Percentiles rank a stretch among this genome's conserved stretches.
phyloP scores from a whole-genome alignment of 805 yeast species.

The Candida takata region DNA sequence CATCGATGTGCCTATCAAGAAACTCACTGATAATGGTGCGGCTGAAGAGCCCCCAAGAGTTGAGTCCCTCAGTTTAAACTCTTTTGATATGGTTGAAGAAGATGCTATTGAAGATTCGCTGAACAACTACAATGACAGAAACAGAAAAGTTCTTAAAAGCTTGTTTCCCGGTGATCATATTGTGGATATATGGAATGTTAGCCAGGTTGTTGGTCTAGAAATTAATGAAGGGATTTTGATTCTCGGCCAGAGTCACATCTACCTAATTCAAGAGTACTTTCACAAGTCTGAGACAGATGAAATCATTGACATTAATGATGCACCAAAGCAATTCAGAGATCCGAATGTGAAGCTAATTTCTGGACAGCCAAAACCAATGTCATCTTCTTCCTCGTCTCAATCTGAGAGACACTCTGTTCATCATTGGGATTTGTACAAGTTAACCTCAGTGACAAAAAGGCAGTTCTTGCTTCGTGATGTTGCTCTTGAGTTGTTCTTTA shows the following conservation, averaged over 20 bases:
- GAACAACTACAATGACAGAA: slow-evolving; percentile 51
- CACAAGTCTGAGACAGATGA: slow-evolving; percentile 44
- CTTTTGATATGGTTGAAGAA: slow-evolving; percentile 41
- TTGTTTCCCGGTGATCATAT: slow-evolving; percentile 66
- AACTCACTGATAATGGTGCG: slow-evolving; percentile 7
- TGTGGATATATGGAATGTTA: slow-evolving; percentile 65
- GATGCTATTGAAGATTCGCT: slow-evolving; percentile 27
- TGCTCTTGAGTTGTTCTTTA: slow-evolving; percentile 71
- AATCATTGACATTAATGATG: slow-evolving; percentile 60
- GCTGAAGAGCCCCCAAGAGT: slow-evolving; percentile 11
- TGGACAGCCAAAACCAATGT: slow-evolving; percentile 32
- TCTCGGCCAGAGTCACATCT: slow-evolving; percentile 56
- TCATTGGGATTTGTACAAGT: slow-evolving; percentile 52
- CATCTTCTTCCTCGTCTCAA: slow-evolving; percentile 12
- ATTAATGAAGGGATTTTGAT: slow-evolving; percentile 71
- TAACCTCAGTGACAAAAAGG: slow-evolving; percentile 63
- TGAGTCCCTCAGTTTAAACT: slow-evolving; percentile 23
- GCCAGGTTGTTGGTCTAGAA: slow-evolving; percentile 70
- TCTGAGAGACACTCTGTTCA: slow-evolving; percentile 39
- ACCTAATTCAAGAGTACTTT: slow-evolving; percentile 64
- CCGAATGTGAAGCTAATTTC: slow-evolving; percentile 60
- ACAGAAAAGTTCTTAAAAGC: slow-evolving; percentile 66
- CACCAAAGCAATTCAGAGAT: slow-evolving; percentile 56
- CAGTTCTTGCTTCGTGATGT: slow-evolving; percentile 74
- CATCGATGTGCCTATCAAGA: slow-evolving; percentile 32